phyloP scores from a whole-genome alignment of 495 filamentous ascomycete species.

The Pyrenopolyporus hunteri region DNA sequence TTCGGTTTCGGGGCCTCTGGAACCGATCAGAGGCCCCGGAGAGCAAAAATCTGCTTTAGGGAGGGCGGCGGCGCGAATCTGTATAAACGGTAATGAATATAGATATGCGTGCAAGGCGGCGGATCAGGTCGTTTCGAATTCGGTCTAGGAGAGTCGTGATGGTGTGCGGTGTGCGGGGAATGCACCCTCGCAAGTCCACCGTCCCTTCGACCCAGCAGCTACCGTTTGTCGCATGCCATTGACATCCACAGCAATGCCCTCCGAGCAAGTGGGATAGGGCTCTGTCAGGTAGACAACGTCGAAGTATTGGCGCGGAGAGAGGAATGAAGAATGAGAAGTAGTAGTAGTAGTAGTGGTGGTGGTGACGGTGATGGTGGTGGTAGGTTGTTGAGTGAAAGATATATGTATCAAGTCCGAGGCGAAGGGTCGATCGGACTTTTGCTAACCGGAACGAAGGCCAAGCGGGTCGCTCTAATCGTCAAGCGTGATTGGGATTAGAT shows the following conservation, averaged over 20 bases:
- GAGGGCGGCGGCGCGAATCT: slow-evolving; percentile 12
- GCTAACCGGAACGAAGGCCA: slow-evolving; percentile 17
- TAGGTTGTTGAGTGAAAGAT: slow-evolving; percentile 8
- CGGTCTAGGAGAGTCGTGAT: slow-evolving; percentile 28
- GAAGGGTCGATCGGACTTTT: slow-evolving; percentile 37
- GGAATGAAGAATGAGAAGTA: slow-evolving; percentile 1
- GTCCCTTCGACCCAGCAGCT: slow-evolving; percentile 52
- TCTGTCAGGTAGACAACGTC: slow-evolving; percentile 12
- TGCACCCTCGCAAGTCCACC: slow-evolving; percentile 58
- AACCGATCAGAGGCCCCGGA: slow-evolving; percentile 38
- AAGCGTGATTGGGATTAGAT: slow-evolving; percentile 33
- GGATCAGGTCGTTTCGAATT: slow-evolving; percentile 17
- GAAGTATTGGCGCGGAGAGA: not conserved
- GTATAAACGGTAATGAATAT: slow-evolving; percentile 23
- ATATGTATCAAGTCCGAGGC: slow-evolving; percentile 30
- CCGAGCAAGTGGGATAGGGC: slow-evolving; percentile 20
- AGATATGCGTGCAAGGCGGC: slow-evolving; percentile 3
- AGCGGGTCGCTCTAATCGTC: slow-evolving; percentile 35
- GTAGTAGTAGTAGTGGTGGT: not conserved
- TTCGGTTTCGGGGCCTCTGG: slow-evolving; percentile 35
- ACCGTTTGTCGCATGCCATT: slow-evolving; percentile 57
- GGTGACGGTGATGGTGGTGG: not conserved
- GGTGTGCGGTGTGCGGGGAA: slow-evolving; percentile 60
- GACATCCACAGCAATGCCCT: slow-evolving; percentile 37
- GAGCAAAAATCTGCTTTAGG: slow-evolving; percentile 15